Base-by-base conservation (phyloP, 495 filamentous ascomycete genomes). In the Podospora sp. region DNA sequence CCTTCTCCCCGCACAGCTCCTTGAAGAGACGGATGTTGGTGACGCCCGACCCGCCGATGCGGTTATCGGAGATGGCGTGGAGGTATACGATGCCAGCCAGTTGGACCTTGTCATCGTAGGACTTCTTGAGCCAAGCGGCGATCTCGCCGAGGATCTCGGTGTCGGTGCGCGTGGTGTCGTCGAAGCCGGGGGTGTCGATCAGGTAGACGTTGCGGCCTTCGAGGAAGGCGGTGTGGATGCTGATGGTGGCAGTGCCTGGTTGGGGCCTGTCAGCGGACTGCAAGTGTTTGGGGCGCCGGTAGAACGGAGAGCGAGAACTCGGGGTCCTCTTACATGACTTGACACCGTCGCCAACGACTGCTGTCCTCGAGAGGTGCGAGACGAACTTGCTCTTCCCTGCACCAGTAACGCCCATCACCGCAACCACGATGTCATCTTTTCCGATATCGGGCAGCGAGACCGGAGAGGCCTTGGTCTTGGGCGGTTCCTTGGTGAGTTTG, bases 101-200 rank as follows among this genome's bases (percentile, higher is more conserved):
- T 5, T 26, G 27, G 21, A 69, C 58, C 0, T 60, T 18, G 1
- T 66, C 35, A 18, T 52, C 24, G 20, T 64, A 71, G 16, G 66
- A 27, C 0, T 9, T 52, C 1, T 64, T 51, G 0, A 84, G 63
- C 51, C 70, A 62, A 5, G 51, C 36, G 21, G 79, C 73, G 11
- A 85, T 78, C 33, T 82, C 74, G 46, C 69, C 49, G 26, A 86
- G 69, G 7, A 85, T 70, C 27, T 82, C 74, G 0, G 64, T 65
- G 40, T 83, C 81, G 6, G 75, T 74, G 11, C 66, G 58, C 21
- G 63, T 62, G 0, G 80, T 82, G 67, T 84, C 82, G 56, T 80
- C 74, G 59, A 84, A 84, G 8, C 82, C 81, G 6, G 82, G 80
- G 1, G 79, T 82, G 69, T 84, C 82, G 27, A 82, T 61, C 1